Evolutionary conservation across 2,329 filamentous ascomycete species (phyloP).

Genomic region (Alternaria hordeiaustralica): DNA sequence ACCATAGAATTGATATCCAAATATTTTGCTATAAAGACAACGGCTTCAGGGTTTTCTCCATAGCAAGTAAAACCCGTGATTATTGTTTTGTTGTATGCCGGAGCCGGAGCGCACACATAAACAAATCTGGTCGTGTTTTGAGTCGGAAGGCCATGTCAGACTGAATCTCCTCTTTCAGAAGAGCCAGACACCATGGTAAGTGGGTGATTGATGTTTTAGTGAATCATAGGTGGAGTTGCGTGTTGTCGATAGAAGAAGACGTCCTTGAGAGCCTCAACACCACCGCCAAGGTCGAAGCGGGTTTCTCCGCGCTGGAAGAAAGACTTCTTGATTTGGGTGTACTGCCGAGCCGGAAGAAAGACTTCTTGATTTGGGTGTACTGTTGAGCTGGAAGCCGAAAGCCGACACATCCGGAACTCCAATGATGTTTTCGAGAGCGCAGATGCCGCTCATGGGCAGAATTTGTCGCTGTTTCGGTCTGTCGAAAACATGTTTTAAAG

Average conservation of each 20-base stretch:
- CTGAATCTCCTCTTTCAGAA: background rate
- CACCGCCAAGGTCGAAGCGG: conserved; percentile 62
- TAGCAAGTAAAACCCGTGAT: background rate
- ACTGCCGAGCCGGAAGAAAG: conserved; percentile 75
- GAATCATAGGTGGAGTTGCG: background rate
- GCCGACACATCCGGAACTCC: background rate
- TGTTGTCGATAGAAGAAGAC: conserved; percentile 52
- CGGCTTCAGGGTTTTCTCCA: too few species aligned
- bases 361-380: conserved; percentile 77
- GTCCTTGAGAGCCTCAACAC: conserved; percentile 82
- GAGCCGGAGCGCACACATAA: background rate
- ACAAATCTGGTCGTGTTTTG: rapidly evolving
- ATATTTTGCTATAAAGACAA: too few species aligned
- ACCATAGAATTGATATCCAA: too few species aligned
- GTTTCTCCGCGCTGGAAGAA: conserved; percentile 72
- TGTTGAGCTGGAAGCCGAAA: conserved; percentile 51
- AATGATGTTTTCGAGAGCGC: too few species aligned
- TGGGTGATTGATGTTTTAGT: rapidly evolving
- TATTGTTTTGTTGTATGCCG: background rate
- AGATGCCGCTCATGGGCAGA: too few species aligned
- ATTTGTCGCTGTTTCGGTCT: too few species aligned
- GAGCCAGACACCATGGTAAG: rapidly evolving
- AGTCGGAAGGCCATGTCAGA: background rate
- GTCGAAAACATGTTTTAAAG: too few species aligned
- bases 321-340: conserved; percentile 77